phyloP scores from a whole-genome alignment of 2,329 filamentous ascomycete species.

The Lithohypha guttulata region DNA sequence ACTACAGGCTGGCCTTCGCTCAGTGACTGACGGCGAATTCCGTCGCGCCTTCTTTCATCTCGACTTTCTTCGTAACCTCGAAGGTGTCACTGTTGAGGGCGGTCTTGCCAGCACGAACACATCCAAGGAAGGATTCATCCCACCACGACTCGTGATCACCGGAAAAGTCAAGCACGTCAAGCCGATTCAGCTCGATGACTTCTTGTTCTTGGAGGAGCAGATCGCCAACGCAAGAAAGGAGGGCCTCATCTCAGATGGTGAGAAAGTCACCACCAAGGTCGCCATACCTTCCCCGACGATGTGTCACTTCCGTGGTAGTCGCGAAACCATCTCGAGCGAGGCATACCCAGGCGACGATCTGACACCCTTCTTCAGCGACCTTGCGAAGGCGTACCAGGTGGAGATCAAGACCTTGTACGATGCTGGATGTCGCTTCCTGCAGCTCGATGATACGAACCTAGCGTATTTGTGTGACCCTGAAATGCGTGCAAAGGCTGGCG shows the following conservation, averaged over 20 bases:
- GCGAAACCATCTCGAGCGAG: constrained; percentile 33
- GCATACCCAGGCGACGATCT: constrained; percentile 41
- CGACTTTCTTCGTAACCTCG: constrained; percentile 46
- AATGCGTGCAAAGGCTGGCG: constrained; percentile 44
- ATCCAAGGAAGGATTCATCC: constrained; percentile 30
- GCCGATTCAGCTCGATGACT: constrained; percentile 47
- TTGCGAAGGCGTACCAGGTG: constrained; percentile 45
- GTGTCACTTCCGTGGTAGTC: constrained; percentile 48
- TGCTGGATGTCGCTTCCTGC: constrained; percentile 46
- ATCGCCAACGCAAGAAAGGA: constrained; percentile 25
- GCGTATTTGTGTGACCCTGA: constrained; percentile 48
- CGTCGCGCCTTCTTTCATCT: constrained; percentile 49
- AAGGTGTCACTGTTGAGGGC: constrained; percentile 44
- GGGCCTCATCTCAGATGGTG: not conserved
- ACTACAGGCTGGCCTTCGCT: constrained; percentile 38
- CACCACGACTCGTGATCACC: constrained; percentile 44
- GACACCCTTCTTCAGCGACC: constrained; percentile 46
- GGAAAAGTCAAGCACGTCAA: constrained; percentile 45
- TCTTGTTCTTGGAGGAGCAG: constrained; percentile 41
- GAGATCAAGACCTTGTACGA: constrained; percentile 44
- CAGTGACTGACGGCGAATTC: constrained; percentile 48
- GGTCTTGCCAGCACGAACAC: constrained; percentile 25
- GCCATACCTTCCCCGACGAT: constrained; percentile 50
- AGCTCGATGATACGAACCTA: constrained; percentile 51
- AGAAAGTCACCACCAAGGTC: constrained; percentile 33